Evolutionary conservation across 2,329 filamentous ascomycete genomes (phyloP).

Genomic region (Sclerotiophoma versabilis): DNA sequence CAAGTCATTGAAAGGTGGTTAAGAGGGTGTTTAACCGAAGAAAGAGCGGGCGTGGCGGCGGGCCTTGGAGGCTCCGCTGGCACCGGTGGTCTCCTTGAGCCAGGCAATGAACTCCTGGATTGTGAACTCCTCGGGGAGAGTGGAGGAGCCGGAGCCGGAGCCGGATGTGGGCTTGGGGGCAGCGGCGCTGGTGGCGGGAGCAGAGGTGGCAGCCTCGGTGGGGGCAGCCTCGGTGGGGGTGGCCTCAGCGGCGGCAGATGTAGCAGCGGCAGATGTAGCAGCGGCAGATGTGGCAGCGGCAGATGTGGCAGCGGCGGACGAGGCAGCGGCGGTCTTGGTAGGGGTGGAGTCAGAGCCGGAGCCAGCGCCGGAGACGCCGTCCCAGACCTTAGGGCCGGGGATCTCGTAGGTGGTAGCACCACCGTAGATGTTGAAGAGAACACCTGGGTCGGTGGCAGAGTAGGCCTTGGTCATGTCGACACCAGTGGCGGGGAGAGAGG

Average conservation of each 20-base stretch:
- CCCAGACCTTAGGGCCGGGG: conserved; percentile 50
- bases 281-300: conserved; percentile 11
- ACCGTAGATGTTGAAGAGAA: conserved; percentile 52
- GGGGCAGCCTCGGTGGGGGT: conserved; percentile 13
- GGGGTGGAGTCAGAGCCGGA: conserved; percentile 23
- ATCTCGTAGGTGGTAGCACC: conserved; percentile 45
- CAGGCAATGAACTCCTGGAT: conserved; percentile 38
- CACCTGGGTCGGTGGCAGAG: conserved; percentile 48
- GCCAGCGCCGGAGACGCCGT: conserved; percentile 28
- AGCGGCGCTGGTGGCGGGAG: conserved; percentile 7
- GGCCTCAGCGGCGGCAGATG: conserved; percentile 13
- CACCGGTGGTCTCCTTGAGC: conserved; percentile 35
- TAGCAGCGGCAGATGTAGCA: conserved; percentile 1
- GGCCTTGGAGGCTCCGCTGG: conserved; percentile 26
- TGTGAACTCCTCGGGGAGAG: conserved; percentile 40
- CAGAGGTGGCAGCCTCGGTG: conserved; percentile 8
- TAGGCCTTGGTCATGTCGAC: conserved; percentile 58
- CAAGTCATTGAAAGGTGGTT: conserved; percentile 25
- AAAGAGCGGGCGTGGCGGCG: conserved; percentile 50
- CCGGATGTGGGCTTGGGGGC: conserved; percentile 11
- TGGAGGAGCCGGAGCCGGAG: conserved; percentile 23
- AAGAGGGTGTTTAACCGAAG: conserved; percentile 41
- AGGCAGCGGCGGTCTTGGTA: conserved; percentile 15
- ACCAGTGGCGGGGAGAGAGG: conserved; percentile 39
- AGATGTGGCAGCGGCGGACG: conserved; percentile 15